phyloP scores from a whole-genome alignment of 1,139 yeast genomes.

The Saccharomycopsis crataegensis region DNA sequence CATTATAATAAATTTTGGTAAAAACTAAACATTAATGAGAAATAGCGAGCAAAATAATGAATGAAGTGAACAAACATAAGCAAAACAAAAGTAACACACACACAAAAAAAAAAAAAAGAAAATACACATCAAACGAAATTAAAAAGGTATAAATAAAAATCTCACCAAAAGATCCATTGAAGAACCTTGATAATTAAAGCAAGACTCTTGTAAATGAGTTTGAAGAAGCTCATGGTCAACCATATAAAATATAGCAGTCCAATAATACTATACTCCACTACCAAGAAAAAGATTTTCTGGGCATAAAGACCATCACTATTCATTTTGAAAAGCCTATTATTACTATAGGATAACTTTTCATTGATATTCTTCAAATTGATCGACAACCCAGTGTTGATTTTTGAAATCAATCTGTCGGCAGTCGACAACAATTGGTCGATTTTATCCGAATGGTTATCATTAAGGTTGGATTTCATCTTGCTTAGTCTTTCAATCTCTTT shows the following conservation, averaged over 20 bases:
- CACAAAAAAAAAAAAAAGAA: background rate
- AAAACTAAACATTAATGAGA: background rate
- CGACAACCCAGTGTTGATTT: constrained; percentile 13
- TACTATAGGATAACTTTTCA: constrained; percentile 3
- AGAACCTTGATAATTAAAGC: background rate
- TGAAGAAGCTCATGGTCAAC: constrained; percentile 8
- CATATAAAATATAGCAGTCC: constrained; percentile 12
- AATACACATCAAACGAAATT: background rate
- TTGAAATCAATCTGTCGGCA: constrained; percentile 15
- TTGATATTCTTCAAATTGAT: constrained; percentile 12
- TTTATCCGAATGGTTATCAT: constrained; percentile 8
- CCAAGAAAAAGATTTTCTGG: constrained; percentile 1
- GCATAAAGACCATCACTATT: background rate
- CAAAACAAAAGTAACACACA: background rate
- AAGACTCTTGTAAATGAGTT: background rate
- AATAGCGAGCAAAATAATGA: background rate
- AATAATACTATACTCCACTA: constrained; percentile 11
- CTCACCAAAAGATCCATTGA: constrained; percentile 18
- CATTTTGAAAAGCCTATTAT: background rate
- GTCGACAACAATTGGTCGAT: constrained; percentile 16
- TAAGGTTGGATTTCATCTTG: constrained; percentile 10
- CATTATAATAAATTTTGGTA: background rate
- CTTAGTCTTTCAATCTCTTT: constrained; percentile 12
- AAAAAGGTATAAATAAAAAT: background rate
- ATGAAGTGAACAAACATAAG: background rate